Percentiles rank a stretch among this genome's conserved stretches.
phyloP scores from a whole-genome alignment of 306 rosid genomes.

The Senna siamea region DNA sequence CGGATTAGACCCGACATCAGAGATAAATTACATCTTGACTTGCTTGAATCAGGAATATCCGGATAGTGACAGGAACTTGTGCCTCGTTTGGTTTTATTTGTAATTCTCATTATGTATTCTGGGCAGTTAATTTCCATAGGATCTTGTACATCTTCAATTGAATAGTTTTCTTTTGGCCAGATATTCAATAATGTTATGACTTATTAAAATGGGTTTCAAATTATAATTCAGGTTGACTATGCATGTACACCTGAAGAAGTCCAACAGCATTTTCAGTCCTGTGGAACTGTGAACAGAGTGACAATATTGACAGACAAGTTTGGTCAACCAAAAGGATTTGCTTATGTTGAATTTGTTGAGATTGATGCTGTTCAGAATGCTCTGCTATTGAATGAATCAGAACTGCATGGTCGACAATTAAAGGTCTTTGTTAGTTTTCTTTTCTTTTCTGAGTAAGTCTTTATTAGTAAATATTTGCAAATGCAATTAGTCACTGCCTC shows the following conservation, averaged over 20 bases:
- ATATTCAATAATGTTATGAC: not conserved
- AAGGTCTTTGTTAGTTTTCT: slow-evolving; percentile 55
- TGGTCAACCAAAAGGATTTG: slow-evolving; percentile 98
- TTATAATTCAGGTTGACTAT: slow-evolving; percentile 79
- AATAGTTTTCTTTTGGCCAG: not conserved
- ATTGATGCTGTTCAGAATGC: slow-evolving; percentile 93
- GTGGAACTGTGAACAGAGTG: slow-evolving; percentile 98
- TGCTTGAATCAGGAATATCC: slow-evolving; percentile 15
- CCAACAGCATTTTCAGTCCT: slow-evolving; percentile 97
- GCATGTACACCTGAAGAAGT: slow-evolving; percentile 97
- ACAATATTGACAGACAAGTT: slow-evolving; percentile 97
- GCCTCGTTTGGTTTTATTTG: not conserved
- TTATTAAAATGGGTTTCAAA: slow-evolving; percentile 32
- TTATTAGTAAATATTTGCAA: not conserved
- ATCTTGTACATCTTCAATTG: slow-evolving; percentile 17
- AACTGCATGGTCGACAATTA: slow-evolving; percentile 93
- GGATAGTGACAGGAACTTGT: slow-evolving; percentile 22
- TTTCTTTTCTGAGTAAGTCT: too few species aligned
- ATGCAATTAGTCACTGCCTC: slow-evolving; percentile 13
- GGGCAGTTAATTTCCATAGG: slow-evolving; percentile 4
- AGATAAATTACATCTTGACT: not conserved
- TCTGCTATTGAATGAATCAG: slow-evolving; percentile 84
- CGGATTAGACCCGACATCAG: not conserved
- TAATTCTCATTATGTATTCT: slow-evolving; percentile 4
- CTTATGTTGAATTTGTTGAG: slow-evolving; percentile 96